Evolutionary conservation across 176 grass and related monocot species (phyloP), one percentile per base, ranked within the genome.

Genomic region (Metroxylon sagu): DNA sequence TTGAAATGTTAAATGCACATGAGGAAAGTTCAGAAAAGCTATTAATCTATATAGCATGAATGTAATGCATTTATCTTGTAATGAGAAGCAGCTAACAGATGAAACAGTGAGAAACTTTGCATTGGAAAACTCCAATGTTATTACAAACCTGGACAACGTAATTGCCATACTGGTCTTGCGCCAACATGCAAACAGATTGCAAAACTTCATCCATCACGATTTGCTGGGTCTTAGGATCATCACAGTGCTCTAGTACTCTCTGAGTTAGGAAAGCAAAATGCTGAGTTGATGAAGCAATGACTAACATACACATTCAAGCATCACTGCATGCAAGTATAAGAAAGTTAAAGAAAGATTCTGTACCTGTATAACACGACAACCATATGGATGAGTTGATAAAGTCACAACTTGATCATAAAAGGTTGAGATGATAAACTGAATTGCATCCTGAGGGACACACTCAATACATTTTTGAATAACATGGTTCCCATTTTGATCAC

Each of bases 401-500:
- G 70, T 74, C 59, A 87, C 83, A 78, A 92, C 80, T 87, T 92
- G 83, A 39, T 74, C 80, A 72, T 86, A 92, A 70, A 92, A 87
- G 5, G 88, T 92, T 62, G 83, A 81, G 50, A 92, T 70, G 65
- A 92, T 83, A 66, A 92, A 92, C 54, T 87, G 80, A 6, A 92
- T 92, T 23, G 71, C 79, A 61, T 87, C 69, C 50, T 92, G 76
- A 62, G 88, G 88, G 60, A 92, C 82, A 64, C 88, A 87, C 56
- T 92, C 88, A 48, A 92, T 92, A 65, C 83, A 86, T 74, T 92
- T 92, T 71, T 86, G 83, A 25, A 92, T 87, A 12, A 92, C 88
- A 72, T 92, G 88, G 66, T 87, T 92, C 70, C 88, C 88, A 81
- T 92, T 86, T 78, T 92, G 88, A 92, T 92, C 88, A 50, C 83